Base-by-base conservation (phyloP, 306 rosid species). In the Cyamopsis tetragonoloba region DNA sequence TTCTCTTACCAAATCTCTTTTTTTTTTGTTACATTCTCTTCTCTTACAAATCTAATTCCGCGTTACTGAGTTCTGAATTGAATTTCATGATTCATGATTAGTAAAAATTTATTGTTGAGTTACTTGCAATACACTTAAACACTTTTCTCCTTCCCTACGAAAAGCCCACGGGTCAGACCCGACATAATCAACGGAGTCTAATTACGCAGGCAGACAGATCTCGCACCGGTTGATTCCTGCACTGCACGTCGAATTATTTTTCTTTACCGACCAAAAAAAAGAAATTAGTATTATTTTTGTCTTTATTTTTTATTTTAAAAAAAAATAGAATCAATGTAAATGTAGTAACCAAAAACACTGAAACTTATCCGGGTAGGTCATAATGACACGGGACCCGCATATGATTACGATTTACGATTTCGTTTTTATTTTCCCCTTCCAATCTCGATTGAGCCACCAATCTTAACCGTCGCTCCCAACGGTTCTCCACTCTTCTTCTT, bases 391-490 rank as follows among this genome's bases (percentile, higher is more conserved):
- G 82, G 84, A 34, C 80, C 84, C 75, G 18, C 68, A 7, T 23
- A n/a, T 10, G 73, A 70, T 44, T 50, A 7, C n/a, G 7, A 19
- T 73, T 48, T 38, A 31, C 32, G 31, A 26, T 53, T 38, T 43
- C 32, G 31, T 53, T 53, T 49, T 57, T 19, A 67, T 67, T 22
- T 18, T 56, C 27, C 19, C 46, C 14, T 22, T 42, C n/a, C 30
- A 24, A 34, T 71, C 71, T 51, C 5, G 46, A 11, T 11, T 62
- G 43, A 38, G 19, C 30, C 44, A 13, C 46, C 46, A 61, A 63
- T 23, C 20, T 4, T 73, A 81, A 81, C 86, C 79, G 81, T 69
- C 79, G 26, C 70, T 38, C 56, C 71, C 61, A 64, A 70, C 88
- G 51, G 61, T 65, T 17, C 43, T 34, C 34, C 1, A 1, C 3